These are phyloP conservation scores for Aschersonia sp. DNA, from an alignment of 2,329 filamentous ascomycete genomes.

Conservation along the genomic window DNA sequence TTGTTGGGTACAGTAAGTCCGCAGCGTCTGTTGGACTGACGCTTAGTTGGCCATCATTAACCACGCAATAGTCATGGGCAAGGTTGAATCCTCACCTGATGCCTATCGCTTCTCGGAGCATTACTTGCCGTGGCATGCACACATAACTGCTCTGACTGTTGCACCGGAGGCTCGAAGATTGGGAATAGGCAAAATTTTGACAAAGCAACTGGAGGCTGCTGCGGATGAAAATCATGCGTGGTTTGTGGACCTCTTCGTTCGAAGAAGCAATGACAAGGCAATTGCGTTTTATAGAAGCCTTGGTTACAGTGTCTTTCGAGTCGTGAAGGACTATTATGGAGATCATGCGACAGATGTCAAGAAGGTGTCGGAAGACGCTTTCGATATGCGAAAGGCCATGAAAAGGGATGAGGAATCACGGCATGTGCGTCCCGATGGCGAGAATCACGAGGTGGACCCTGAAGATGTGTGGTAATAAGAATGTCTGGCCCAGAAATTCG, in stretches of 20 bases:
- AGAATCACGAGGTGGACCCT: slow-evolving; percentile 62
- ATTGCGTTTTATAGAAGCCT: slow-evolving; percentile 81
- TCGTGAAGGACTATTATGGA: slow-evolving; percentile 85
- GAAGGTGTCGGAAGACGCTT: slow-evolving; percentile 66
- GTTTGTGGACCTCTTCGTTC: slow-evolving; percentile 93
- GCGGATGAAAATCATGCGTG: slow-evolving; percentile 74
- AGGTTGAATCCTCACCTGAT: slow-evolving; percentile 76
- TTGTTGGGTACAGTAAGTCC: slow-evolving; percentile 79
- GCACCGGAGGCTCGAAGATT: slow-evolving; percentile 73
- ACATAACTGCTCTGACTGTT: slow-evolving; percentile 92
- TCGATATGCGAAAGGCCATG: slow-evolving; percentile 91
- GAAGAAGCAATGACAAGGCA: slow-evolving; percentile 75
- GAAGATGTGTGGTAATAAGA: slow-evolving; percentile 64
- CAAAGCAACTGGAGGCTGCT: slow-evolving; percentile 65
- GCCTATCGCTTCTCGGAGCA: slow-evolving; percentile 64
- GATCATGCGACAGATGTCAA: slow-evolving; percentile 59
- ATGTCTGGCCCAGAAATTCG: background rate
- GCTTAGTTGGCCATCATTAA: slow-evolving; percentile 1
- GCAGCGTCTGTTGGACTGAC: slow-evolving; percentile 1
- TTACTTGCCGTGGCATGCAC: slow-evolving; percentile 98
- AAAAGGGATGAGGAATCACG: slow-evolving; percentile 62
- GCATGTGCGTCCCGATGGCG: slow-evolving; percentile 70
- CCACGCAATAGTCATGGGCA: slow-evolving; percentile 71
- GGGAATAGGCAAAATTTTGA: slow-evolving; percentile 75
- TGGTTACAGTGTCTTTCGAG: slow-evolving; percentile 82